Conservation (phyloP, 768 basidiomycete genomes). For the Myochromella boudieri region DNA sequence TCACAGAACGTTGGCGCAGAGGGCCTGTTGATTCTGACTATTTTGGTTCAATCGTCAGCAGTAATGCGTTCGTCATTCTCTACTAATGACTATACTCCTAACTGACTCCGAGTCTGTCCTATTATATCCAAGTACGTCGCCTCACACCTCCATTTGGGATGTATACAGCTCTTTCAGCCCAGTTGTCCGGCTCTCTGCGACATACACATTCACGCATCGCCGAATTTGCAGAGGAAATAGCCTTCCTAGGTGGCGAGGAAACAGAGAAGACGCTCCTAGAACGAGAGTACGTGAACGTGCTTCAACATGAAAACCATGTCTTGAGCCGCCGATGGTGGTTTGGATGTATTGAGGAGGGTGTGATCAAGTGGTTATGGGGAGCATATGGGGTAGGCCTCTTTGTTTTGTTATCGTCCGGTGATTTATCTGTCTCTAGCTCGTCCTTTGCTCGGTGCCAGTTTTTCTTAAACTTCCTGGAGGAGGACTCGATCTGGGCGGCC, state of each 20-base stretch:
- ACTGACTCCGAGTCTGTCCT: background rate
- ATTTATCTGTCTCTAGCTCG: conserved; percentile 44
- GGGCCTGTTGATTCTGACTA: conserved; percentile 77
- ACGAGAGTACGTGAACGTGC: conserved; percentile 79
- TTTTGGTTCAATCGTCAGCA: conserved; percentile 83
- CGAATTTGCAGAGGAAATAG: conserved; percentile 88
- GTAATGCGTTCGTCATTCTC: conserved; percentile 61
- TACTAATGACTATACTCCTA: too few relatives aligned
- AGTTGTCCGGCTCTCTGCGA: conserved; percentile 84
- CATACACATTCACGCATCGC: conserved; percentile 90
- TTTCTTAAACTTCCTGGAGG: conserved; percentile 86
- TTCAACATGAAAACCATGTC: conserved; percentile 84
- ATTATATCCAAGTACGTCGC: conserved; percentile 62
- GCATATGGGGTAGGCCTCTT: conserved; percentile 65
- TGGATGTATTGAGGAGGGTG: conserved; percentile 88
- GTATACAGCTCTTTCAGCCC: conserved; percentile 86
- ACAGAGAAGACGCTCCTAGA: conserved; percentile 92
- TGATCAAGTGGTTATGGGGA: conserved; percentile 98
- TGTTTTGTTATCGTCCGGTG: conserved; percentile 6
- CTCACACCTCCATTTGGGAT: conserved; percentile 91
- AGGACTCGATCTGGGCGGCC: conserved; percentile 70
- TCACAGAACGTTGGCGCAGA: conserved; percentile 95
- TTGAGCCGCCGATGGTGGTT: conserved; percentile 85
- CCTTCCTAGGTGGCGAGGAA: conserved; percentile 84
- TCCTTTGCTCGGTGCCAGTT: conserved; percentile 90